phyloP scores from a whole-genome alignment of 2,329 filamentous ascomycete genomes.

The Xylaria sp. region DNA sequence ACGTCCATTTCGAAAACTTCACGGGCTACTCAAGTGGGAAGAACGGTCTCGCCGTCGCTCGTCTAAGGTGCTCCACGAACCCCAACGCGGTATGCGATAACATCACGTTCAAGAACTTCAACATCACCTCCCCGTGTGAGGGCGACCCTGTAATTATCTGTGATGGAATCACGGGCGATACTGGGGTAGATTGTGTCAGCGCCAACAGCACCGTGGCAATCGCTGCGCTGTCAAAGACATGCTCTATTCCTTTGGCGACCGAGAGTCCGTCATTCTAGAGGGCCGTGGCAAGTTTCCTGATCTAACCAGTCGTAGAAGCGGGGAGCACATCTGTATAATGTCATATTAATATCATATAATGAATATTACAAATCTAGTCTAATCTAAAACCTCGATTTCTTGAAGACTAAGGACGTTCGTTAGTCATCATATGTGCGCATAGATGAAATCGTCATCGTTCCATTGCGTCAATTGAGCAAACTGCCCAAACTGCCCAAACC shows the following conservation, averaged over 20 bases:
- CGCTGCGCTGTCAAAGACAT: conserved; percentile 49
- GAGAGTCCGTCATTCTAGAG: conserved; percentile 26
- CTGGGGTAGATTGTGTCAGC: conserved; percentile 51
- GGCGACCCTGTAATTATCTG: conserved; percentile 59
- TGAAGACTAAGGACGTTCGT: neutral
- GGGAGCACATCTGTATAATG: conserved; percentile 5
- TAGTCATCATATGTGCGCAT: neutral
- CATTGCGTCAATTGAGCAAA: neutral
- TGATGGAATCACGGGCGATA: conserved; percentile 56
- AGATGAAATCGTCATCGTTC: neutral
- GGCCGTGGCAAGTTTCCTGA: neutral
- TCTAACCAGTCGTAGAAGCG: neutral
- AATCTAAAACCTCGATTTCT: neutral
- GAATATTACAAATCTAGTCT: neutral
- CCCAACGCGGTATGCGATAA: conserved; percentile 64
- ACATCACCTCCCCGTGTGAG: conserved; percentile 61
- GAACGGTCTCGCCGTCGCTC: conserved; percentile 64
- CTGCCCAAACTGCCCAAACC: neutral
- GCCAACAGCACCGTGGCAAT: conserved; percentile 50
- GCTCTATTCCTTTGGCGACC: conserved; percentile 47
- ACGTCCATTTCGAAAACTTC: conserved; percentile 69
- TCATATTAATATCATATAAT: conserved; percentile 9
- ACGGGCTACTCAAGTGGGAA: conserved; percentile 66
- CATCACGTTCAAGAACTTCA: conserved; percentile 65
- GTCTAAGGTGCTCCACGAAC: conserved; percentile 64